Conservation (phyloP, 805 yeast genomes). For the Candida germanica region DNA sequence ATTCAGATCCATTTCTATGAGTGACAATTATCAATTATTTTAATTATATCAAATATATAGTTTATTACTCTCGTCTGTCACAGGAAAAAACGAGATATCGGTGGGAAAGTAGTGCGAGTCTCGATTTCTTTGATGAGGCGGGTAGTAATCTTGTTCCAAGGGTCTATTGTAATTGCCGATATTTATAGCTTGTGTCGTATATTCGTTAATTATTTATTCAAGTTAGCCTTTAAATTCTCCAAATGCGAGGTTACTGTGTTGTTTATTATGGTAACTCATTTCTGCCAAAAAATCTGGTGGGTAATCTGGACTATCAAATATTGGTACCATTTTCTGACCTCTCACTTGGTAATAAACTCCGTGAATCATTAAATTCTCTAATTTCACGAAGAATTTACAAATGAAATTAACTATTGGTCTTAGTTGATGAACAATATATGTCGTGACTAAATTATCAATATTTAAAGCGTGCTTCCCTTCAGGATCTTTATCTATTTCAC, state of each 20-base stretch:
- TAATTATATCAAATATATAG: neutral
- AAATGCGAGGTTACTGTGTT: no score
- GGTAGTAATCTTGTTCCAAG: no score
- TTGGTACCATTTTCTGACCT: constrained; percentile 18
- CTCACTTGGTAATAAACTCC: constrained; percentile 29
- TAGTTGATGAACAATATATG: constrained; percentile 34
- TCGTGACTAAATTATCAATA: constrained; percentile 33
- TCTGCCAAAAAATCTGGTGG: constrained; percentile 19
- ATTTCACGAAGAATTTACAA: constrained; percentile 17
- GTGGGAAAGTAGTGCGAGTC: neutral
- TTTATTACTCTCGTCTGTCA: constrained; percentile 3
- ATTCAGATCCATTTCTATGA: constrained; percentile 8
- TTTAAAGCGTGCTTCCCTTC: constrained; percentile 18
- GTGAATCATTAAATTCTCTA: constrained; percentile 33
- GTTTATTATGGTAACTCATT: constrained; percentile 2
- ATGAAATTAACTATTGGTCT: constrained; percentile 28
- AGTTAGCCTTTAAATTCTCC: no score
- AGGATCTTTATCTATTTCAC: constrained; percentile 23
- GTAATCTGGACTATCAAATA: constrained; percentile 26
- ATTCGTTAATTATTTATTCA: no score
- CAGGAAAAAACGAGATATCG: constrained; percentile 3
- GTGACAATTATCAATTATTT: neutral
- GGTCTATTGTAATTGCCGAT: no score
- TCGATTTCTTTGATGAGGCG: neutral
- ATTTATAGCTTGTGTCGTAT: no score